Conservation (phyloP, 2,329 filamentous ascomycete species). For the Aspergillus sp. region DNA sequence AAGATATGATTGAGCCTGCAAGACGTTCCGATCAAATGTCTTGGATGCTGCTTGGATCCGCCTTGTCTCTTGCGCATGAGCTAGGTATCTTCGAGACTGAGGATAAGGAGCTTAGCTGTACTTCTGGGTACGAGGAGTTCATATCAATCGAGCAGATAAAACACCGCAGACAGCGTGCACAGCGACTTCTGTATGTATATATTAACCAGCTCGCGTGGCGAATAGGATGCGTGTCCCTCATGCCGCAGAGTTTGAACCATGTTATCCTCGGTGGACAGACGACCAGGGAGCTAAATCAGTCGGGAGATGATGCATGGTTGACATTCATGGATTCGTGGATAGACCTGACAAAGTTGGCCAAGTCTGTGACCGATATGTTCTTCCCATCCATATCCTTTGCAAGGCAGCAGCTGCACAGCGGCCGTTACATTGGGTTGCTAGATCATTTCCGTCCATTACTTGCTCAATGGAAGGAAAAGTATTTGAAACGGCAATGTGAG, state of each 20-base stretch:
- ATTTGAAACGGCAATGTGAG: conserved; percentile 26
- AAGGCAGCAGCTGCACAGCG: conserved; percentile 36
- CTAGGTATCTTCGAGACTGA: conserved; percentile 47
- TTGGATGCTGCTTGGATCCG: conserved; percentile 55
- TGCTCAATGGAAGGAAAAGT: conserved; percentile 33
- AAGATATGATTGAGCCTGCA: conserved; percentile 52
- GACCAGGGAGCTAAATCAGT: conserved; percentile 30
- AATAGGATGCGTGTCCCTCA: conserved; percentile 48
- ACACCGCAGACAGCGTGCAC: conserved; percentile 31
- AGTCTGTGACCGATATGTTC: conserved; percentile 50
- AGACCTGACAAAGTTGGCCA: conserved; percentile 43
- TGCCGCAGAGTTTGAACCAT: conserved; percentile 41
- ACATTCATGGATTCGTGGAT: conserved; percentile 51
- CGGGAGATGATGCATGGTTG: conserved; percentile 46
- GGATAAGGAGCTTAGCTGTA: conserved; percentile 24
- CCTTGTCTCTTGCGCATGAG: conserved; percentile 49
- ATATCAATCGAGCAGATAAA: conserved; percentile 26
- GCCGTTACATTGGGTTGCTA: conserved; percentile 48
- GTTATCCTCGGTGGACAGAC: conserved; percentile 26
- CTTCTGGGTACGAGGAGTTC: conserved; percentile 16
- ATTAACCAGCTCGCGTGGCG: conserved; percentile 50
- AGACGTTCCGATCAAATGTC: conserved; percentile 55
- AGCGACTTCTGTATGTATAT: conserved; percentile 42
- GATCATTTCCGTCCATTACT: conserved; percentile 36
- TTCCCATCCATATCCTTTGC: conserved; percentile 41